Evolutionary conservation across 2,329 filamentous ascomycete genomes (phyloP), one percentile per base, ranked within the genome.

Genomic region (Helotiales sp.): DNA sequence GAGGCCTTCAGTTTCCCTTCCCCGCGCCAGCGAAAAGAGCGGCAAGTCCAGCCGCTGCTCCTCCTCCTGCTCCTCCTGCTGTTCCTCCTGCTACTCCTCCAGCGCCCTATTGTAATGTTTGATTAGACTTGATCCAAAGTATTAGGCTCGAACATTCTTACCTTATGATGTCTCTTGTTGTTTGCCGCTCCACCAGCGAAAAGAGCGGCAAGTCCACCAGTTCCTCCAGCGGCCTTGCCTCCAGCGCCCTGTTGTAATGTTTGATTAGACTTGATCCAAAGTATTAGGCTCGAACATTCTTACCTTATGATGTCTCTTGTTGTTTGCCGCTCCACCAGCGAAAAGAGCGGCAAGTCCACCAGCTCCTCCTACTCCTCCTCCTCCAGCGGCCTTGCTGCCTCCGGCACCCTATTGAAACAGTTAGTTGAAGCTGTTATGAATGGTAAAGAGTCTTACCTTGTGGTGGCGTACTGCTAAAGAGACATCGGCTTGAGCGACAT

Each of bases 1-100:
- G 4, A 11, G 7, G 6, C 8, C 3, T 17, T 34, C 24, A 52
- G 49, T 52, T 52, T 7, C 49, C 49, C 22, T 52, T 52, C n/a
- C n/a, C n/a, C 3, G 40, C 40, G 17, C 62, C 62, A 17, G 58
- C 63, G n/a, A 65, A 65, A 7, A 65, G 49, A 57, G 47, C 57
- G 22, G 63, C 63, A 7, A 65, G 26, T 6, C 47, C 58, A 30
- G 58, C 57, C 30, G 49, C 63, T 32, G 17, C 40, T 45, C 17
- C 40, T 7, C 40, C 40, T 45, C 5, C 40, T 13, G 17, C 54
- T 11, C 7, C 28, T 11, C 7, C 43, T 37, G 54, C 54, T 24
- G 24, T 15, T n/a, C n/a, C n/a, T n/a, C 15, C 30, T 52, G 13
- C 24, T 17, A 43, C 37, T n/a, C n/a, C 45, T 26, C 45, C 49